phyloP scores from a whole-genome alignment of 2,329 filamentous ascomycete genomes.

The Alternaria metachromatica region DNA sequence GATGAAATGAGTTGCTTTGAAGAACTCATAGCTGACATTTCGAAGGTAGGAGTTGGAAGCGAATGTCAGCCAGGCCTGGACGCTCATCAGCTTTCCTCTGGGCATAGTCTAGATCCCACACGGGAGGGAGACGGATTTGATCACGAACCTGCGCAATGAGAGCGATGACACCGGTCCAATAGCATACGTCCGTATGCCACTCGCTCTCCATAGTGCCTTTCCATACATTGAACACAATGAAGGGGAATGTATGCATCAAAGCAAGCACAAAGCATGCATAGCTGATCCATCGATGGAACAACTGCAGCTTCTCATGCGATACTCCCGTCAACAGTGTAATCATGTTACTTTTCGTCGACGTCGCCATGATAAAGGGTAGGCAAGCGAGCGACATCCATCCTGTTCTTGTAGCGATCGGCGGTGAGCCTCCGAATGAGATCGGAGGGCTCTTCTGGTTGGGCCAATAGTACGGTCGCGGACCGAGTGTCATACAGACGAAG shows the following conservation, averaged over 20 bases:
- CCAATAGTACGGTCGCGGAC: conserved; percentile 32
- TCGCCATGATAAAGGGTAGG: conserved; percentile 43
- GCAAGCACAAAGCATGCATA: conserved; percentile 63
- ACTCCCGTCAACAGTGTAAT: conserved; percentile 63
- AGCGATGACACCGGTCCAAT: conserved; percentile 64
- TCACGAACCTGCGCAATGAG: conserved; percentile 43
- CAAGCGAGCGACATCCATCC: conserved; percentile 41
- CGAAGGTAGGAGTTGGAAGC: conserved; percentile 26
- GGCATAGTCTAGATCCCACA: not conserved
- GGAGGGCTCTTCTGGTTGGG: conserved; percentile 3
- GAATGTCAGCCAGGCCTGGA: conserved; percentile 64
- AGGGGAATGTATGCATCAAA: conserved; percentile 66
- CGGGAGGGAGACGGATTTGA: not conserved
- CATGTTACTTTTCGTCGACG: conserved; percentile 63
- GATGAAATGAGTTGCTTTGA: conserved; percentile 64
- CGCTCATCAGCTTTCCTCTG: conserved; percentile 7
- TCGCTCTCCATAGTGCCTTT: conserved; percentile 57
- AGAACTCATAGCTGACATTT: conserved; percentile 65
- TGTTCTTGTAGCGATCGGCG: conserved; percentile 37
- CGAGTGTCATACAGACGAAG: conserved; percentile 38
- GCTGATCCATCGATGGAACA: conserved; percentile 37
- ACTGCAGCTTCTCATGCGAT: conserved; percentile 63
- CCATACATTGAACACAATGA: conserved; percentile 60
- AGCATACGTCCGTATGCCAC: conserved; percentile 51
- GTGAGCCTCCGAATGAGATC: conserved; percentile 27